A percentile compares a stretch with the other conserved stretches of the same genome.
These are phyloP conservation scores for Calvatia gigantea DNA, from an alignment of 768 basidiomycete genomes.

Conservation along the genomic window DNA sequence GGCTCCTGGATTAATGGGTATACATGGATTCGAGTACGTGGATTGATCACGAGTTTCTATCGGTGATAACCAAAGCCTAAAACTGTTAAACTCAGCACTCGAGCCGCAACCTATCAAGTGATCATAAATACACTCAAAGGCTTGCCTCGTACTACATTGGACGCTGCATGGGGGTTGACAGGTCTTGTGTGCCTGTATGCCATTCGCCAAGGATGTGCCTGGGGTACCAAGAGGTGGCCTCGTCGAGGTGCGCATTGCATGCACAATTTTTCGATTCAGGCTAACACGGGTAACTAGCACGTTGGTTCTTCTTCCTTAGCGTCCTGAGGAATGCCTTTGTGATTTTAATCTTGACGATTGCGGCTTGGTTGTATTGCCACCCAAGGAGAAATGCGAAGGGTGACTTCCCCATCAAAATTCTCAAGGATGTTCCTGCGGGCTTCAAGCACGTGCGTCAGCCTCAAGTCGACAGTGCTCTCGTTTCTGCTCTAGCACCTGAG, in stretches of 20 bases:
- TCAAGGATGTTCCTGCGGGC: slow-evolving; percentile 82
- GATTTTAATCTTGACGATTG: slow-evolving; percentile 80
- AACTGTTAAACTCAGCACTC: slow-evolving; percentile 51
- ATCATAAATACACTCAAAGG: slow-evolving; percentile 93
- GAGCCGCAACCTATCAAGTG: slow-evolving; percentile 79
- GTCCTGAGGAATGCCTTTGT: slow-evolving; percentile 86
- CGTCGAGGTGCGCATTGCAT: slow-evolving; percentile 41
- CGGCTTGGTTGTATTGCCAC: slow-evolving; percentile 81
- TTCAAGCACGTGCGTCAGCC: slow-evolving; percentile 57
- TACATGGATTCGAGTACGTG: slow-evolving; percentile 75
- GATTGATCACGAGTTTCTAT: neutral
- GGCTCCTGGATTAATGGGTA: slow-evolving; percentile 87
- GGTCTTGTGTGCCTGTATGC: slow-evolving; percentile 68
- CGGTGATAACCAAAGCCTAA: too few species aligned
- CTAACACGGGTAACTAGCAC: slow-evolving; percentile 35
- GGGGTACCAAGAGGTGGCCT: slow-evolving; percentile 56
- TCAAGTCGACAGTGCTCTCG: slow-evolving; percentile 37
- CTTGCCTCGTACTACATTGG: slow-evolving; percentile 62
- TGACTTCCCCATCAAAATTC: slow-evolving; percentile 80
- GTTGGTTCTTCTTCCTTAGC: slow-evolving; percentile 73
- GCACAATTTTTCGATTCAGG: neutral
- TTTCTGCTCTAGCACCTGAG: slow-evolving; percentile 68
- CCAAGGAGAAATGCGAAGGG: slow-evolving; percentile 54
- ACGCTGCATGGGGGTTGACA: slow-evolving; percentile 88
- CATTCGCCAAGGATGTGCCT: slow-evolving; percentile 57